Conservation (phyloP, 495 filamentous ascomycete species). For the Friedmanniomyces endolithicus region DNA sequence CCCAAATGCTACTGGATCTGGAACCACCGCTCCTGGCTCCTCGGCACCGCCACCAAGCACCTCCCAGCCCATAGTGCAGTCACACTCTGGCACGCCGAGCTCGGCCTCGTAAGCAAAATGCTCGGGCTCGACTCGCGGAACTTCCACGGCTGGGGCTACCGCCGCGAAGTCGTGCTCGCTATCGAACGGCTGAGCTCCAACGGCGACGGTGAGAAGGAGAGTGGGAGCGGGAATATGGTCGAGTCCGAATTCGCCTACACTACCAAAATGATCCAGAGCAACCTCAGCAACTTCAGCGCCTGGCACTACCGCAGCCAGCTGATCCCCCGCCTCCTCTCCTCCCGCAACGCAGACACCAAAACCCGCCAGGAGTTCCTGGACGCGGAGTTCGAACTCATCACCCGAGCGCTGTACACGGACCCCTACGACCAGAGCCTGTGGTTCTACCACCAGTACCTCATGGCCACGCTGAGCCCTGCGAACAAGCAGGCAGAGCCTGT, state of each 20-base stretch:
- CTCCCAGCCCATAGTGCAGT: constrained; percentile 44
- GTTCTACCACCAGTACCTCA: constrained; percentile 86
- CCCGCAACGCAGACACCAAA: constrained; percentile 48
- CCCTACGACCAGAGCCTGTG: constrained; percentile 87
- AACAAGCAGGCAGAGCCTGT: constrained; percentile 42
- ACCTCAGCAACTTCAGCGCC: constrained; percentile 89
- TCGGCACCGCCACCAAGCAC: constrained; percentile 54
- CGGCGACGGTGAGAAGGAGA: background rate
- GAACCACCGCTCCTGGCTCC: constrained; percentile 87
- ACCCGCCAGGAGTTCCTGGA: constrained; percentile 53
- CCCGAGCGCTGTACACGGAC: constrained; percentile 67
- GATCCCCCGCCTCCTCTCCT: constrained; percentile 60
- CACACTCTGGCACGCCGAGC: constrained; percentile 68
- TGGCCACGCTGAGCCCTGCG: constrained; percentile 41
- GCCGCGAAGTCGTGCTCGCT: constrained; percentile 56
- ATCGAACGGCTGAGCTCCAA: constrained; percentile 49
- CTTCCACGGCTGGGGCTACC: constrained; percentile 95
- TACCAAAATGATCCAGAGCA: constrained; percentile 65
- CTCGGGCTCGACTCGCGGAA: constrained; percentile 75
- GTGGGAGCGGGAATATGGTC: constrained; percentile 40
- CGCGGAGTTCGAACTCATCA: constrained; percentile 61
- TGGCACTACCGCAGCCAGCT: constrained; percentile 86
- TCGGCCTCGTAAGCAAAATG: constrained; percentile 74
- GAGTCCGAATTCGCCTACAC: constrained; percentile 83
- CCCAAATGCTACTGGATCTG: constrained; percentile 99